These are phyloP conservation scores for Ottelia alismoides DNA, from an alignment of 106 monocot genomes.

Conservation along the genomic window DNA sequence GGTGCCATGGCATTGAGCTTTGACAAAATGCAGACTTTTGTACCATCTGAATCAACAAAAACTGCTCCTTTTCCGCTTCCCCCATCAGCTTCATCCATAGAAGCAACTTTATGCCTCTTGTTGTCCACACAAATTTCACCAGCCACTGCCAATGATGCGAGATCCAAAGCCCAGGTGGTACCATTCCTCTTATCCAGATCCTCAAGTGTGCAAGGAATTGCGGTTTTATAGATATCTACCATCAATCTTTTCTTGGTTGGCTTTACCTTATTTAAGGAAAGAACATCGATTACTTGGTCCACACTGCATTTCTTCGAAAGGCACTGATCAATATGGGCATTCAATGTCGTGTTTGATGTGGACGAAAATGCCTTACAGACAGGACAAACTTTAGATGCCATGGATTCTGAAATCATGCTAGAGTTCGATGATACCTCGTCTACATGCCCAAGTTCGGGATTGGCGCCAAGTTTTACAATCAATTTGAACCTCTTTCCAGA, in stretches of 20 bases:
- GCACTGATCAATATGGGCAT: conserved; percentile 91
- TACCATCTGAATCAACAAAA: conserved; percentile 83
- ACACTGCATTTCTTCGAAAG: conserved; percentile 30
- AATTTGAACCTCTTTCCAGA: conserved; percentile 34
- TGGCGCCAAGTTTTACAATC: conserved; percentile 21
- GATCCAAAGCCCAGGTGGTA: conserved; percentile 48
- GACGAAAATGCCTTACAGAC: conserved; percentile 84
- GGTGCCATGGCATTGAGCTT: conserved; percentile 23
- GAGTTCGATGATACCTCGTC: conserved; percentile 35
- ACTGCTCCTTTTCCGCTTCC: too few relatives aligned
- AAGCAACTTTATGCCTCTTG: too few relatives aligned
- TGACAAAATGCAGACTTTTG: conserved; percentile 72
- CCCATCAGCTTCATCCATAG: too few relatives aligned
- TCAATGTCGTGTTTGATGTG: conserved; percentile 79
- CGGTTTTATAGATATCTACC: conserved; percentile 60
- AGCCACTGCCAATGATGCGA: conserved; percentile 15
- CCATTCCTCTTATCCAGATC: conserved; percentile 89
- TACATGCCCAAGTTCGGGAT: conserved; percentile 7
- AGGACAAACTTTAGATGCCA: conserved; percentile 81
- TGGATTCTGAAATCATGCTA: conserved; percentile 42
- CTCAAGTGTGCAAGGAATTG: conserved; percentile 51
- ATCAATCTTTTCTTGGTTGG: conserved; percentile 71
- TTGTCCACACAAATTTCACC: too few relatives aligned
- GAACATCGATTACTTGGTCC: conserved; percentile 4
- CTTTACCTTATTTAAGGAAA: conserved; percentile 33